Evolutionary conservation across 352 stramenopile genomes (phyloP), one percentile per base, ranked within the genome.

Genomic region (Blastocystis sp.): DNA sequence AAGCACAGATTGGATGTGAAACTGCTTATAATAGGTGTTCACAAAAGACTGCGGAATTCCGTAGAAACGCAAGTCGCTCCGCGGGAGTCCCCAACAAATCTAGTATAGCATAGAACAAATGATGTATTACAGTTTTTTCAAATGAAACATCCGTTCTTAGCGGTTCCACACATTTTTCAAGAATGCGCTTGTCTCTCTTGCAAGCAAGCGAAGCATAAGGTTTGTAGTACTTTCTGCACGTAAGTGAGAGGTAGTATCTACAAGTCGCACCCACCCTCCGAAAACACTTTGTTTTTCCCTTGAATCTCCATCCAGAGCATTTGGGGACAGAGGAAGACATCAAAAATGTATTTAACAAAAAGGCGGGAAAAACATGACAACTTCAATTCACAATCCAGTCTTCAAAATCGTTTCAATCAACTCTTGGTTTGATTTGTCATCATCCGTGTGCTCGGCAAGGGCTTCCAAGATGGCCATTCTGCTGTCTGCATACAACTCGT

Each of bases 241-340:
- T 82, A 15, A 82, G 23, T 37, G 73, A 66, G 18, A 82, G 41
- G 26, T 82, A 82, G 26, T 82, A 82, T 63, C 73, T 82, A 43
- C 4, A 26, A 29, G 20, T 66, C 45, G 41, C 18, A 11, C 29
- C 20, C 37, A 11, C 41, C 15, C 20, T 1, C 20, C 20, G 13
- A 23, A 11, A 66, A 45, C 18, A 82, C 73, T 68, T 82, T 26
- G 50, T 56, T n/a, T 82, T 82, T 15, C 73, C 73, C 47, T 64
- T 64, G 26, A 82, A 34, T 66, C 73, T 82, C 73, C 73, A 82
- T 54, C 73, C 73, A 41, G 73, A 82, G 56, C 29, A 43, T 43
- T 82, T 82, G 26, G 73, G 73, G n/a, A 54, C 29, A 80, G 43
- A 23, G 50, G 2, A 34, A 11, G 39, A 53, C 73, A 64, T 64